Conservation (phyloP, 192 early-diverging fungal species). For the Phlyctochytrium planicorne region DNA sequence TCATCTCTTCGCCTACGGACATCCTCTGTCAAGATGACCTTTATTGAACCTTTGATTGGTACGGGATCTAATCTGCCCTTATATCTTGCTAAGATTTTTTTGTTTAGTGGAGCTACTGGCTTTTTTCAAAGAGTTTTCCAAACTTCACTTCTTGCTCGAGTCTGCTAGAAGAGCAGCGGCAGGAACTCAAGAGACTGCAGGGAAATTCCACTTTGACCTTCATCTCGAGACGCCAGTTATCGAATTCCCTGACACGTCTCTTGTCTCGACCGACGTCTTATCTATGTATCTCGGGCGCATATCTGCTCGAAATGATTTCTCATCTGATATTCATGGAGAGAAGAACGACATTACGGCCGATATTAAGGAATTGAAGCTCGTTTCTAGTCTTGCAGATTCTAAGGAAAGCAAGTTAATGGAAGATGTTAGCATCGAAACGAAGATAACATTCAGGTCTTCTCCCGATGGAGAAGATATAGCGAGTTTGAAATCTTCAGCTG, state of each 20-base stretch:
- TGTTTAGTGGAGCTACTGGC: slow-evolving; percentile 54
- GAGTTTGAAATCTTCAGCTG: too few relatives aligned
- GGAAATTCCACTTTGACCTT: slow-evolving; percentile 83
- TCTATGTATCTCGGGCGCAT: slow-evolving; percentile 83
- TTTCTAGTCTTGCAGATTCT: slow-evolving; percentile 31
- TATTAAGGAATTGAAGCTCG: slow-evolving; percentile 39
- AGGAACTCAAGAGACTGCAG: slow-evolving; percentile 72
- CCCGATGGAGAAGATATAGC: too few relatives aligned
- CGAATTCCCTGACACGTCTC: slow-evolving; percentile 66
- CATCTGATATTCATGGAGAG: slow-evolving; percentile 44
- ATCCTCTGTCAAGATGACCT: slow-evolving; percentile 79
- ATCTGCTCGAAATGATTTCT: slow-evolving; percentile 75
- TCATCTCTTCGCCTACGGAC: slow-evolving; percentile 69
- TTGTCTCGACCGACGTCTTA: slow-evolving; percentile 61
- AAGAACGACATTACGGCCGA: slow-evolving; percentile 30
- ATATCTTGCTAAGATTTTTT: too few relatives aligned
- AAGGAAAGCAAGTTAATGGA: slow-evolving; percentile 69
- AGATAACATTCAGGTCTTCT: too few relatives aligned
- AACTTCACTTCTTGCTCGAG: slow-evolving; percentile 86
- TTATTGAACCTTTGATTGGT: slow-evolving; percentile 71
- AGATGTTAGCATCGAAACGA: slow-evolving; percentile 78
- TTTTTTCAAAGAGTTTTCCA: slow-evolving; percentile 81
- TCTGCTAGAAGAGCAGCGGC: slow-evolving; percentile 82
- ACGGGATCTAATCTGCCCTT: slow-evolving; percentile 13
- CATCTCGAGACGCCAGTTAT: slow-evolving; percentile 83